phyloP scores from a whole-genome alignment of 805 yeast genomes.

The Ogataea wickerhamii region DNA sequence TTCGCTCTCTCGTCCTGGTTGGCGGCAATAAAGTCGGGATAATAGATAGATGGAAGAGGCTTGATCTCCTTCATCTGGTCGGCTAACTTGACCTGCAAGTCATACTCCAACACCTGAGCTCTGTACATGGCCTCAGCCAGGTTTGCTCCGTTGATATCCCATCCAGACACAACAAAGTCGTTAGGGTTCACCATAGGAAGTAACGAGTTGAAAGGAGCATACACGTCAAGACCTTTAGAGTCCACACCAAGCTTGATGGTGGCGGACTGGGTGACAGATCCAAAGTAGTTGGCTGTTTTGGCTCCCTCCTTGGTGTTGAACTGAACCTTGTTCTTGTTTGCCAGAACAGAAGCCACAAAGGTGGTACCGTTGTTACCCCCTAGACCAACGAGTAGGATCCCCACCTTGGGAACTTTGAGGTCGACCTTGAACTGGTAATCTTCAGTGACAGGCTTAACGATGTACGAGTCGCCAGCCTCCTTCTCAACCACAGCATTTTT shows the following conservation, averaged over 20 bases:
- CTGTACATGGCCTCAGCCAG: conserved; percentile 78
- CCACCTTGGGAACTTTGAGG: conserved; percentile 76
- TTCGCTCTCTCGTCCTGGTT: conserved; percentile 92
- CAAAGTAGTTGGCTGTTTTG: conserved; percentile 73
- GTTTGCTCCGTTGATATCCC: conserved; percentile 82
- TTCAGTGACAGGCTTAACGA: conserved; percentile 66
- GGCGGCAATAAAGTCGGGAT: conserved; percentile 95
- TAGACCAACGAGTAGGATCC: conserved; percentile 86
- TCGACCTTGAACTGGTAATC: conserved; percentile 87
- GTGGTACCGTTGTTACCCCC: conserved; percentile 98
- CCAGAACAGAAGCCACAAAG: conserved; percentile 75
- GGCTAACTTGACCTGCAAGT: conserved; percentile 71
- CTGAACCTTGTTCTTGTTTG: conserved; percentile 73
- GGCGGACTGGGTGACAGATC: conserved; percentile 91
- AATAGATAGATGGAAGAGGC: conserved; percentile 85
- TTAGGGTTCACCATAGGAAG: conserved; percentile 89
- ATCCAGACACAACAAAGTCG: conserved; percentile 86
- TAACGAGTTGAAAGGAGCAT: conserved; percentile 86
- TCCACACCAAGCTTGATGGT: conserved; percentile 90
- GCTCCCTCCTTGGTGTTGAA: conserved; percentile 83
- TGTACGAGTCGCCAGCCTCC: conserved; percentile 45
- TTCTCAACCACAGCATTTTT: conserved; percentile 71
- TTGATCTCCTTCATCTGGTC: conserved; percentile 55
- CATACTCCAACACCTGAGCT: conserved; percentile 82
- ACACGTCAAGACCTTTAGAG: conserved; percentile 75